A percentile compares a stretch with the other conserved stretches of the same genome.
These are phyloP conservation scores for Macrotyloma uniflorum DNA, from an alignment of 306 rosid genomes.

Conservation along the genomic window DNA sequence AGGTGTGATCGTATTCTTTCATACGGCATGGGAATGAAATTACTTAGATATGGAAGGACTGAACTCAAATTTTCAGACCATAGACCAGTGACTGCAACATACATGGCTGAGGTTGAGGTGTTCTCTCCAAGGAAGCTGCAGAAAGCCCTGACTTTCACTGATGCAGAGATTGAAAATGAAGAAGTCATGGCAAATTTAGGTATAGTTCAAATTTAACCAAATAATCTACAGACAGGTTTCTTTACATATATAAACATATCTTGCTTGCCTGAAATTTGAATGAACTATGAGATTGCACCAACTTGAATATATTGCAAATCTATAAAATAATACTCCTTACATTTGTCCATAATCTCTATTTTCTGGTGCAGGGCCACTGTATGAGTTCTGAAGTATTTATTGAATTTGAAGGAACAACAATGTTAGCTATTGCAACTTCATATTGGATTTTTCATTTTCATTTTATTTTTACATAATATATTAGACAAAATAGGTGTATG, in stretches of 20 bases:
- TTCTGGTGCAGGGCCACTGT: slow-evolving; percentile 48
- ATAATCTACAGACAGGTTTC: slow-evolving; percentile 45
- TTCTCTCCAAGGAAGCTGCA: slow-evolving; percentile 81
- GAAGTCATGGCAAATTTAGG: slow-evolving; percentile 44
- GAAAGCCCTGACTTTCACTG: slow-evolving; percentile 75
- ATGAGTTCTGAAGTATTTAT: slow-evolving; percentile 39
- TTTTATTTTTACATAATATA: neutral
- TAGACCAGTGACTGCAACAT: slow-evolving; percentile 90
- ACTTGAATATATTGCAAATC: neutral
- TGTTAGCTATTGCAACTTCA: slow-evolving; percentile 34
- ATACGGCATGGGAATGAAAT: slow-evolving; percentile 70
- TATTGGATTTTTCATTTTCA: neutral
- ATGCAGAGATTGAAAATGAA: slow-evolving; percentile 81
- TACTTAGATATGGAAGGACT: slow-evolving; percentile 59
- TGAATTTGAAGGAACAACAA: slow-evolving; percentile 18
- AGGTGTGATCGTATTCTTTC: slow-evolving; percentile 96
- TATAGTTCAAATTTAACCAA: slow-evolving; percentile 45
- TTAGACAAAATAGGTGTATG: slow-evolving; percentile 38
- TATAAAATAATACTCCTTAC: neutral
- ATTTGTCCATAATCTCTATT: slow-evolving; percentile 15
- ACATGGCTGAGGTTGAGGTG: slow-evolving; percentile 84
- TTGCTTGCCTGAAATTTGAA: slow-evolving; percentile 8
- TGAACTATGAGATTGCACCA: slow-evolving; percentile 12
- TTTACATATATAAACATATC: neutral
- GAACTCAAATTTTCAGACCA: slow-evolving; percentile 86